phyloP scores from a whole-genome alignment of 75 land plant genomes.

The Larix kaempferi region DNA sequence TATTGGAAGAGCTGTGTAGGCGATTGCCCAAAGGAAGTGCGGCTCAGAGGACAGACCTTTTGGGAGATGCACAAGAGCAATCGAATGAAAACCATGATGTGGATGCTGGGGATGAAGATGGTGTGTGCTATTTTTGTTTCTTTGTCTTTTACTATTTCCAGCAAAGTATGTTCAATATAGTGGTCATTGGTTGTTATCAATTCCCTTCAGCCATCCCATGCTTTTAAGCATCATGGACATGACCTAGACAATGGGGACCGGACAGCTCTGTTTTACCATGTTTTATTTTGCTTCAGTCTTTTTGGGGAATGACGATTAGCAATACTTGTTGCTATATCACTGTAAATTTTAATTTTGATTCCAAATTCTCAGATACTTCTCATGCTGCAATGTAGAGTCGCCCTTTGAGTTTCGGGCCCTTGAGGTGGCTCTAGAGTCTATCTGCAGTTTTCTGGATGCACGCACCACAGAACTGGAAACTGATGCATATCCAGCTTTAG shows the following conservation, averaged over 20 bases:
- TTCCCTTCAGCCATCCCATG: not conserved
- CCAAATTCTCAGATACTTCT: not conserved
- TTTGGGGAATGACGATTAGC: not conserved
- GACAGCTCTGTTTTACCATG: not conserved
- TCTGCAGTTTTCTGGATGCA: conserved; percentile 95
- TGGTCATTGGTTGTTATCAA: not conserved
- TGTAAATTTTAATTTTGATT: not conserved
- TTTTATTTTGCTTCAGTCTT: not conserved
- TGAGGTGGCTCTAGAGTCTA: conserved; percentile 97
- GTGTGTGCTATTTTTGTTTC: conserved; percentile 21
- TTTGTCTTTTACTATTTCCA: not conserved
- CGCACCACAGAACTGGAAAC: conserved; percentile 96
- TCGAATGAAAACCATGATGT: conserved; percentile 34
- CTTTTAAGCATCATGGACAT: too few relatives aligned
- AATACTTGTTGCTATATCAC: not conserved
- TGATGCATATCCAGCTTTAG: conserved; percentile 95
- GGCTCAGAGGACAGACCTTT: conserved; percentile 12
- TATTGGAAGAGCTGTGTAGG: conserved; percentile 87
- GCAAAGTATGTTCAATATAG: not conserved
- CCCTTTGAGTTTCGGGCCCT: conserved; percentile 97
- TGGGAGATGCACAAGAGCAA: conserved; percentile 37
- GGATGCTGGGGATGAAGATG: conserved; percentile 69
- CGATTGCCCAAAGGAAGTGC: conserved; percentile 55
- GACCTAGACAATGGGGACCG: too few relatives aligned
- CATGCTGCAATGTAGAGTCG: conserved; percentile 52